These are phyloP conservation scores for Hymenoscyphus occultus DNA, from an alignment of 2,329 filamentous ascomycete genomes.

Conservation along the genomic window DNA sequence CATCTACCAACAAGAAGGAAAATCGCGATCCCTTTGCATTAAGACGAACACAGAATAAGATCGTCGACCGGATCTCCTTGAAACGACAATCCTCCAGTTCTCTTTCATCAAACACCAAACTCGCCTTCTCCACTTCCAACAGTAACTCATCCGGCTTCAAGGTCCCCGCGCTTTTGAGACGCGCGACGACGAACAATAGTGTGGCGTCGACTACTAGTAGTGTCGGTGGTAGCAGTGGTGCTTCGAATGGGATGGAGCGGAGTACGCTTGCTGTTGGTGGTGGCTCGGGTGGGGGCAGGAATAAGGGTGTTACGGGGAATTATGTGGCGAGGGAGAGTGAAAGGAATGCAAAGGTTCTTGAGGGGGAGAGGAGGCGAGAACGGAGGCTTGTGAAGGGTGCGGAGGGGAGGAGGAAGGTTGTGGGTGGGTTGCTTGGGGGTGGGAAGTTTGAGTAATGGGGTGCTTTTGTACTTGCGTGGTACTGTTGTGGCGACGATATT, in stretches of 20 bases:
- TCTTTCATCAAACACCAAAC: constrained; percentile 39
- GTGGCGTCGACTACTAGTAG: constrained; percentile 35
- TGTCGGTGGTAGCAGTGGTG: constrained; percentile 30
- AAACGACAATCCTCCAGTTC: constrained; percentile 53
- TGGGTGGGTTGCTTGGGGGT: constrained; percentile 56
- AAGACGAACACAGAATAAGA: constrained; percentile 42
- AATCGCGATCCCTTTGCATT: constrained; percentile 36
- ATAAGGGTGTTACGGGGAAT: constrained; percentile 51
- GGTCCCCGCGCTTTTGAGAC: constrained; percentile 67
- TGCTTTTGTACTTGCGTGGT: neutral
- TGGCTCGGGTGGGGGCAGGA: constrained; percentile 55
- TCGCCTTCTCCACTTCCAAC: constrained; percentile 54
- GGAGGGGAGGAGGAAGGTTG: constrained; percentile 53
- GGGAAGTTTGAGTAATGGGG: constrained; percentile 47
- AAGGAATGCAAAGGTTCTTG: constrained; percentile 50
- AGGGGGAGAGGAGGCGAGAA: constrained; percentile 57
- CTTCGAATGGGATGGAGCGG: constrained; percentile 35
- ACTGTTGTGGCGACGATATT: too few relatives aligned
- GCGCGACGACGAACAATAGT: constrained; percentile 64
- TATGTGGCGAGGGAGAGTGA: constrained; percentile 60
- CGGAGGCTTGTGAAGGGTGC: constrained; percentile 56
- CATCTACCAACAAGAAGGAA: constrained; percentile 29
- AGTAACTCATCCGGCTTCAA: constrained; percentile 52
- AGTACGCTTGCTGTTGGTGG: constrained; percentile 42
- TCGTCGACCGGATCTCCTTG: constrained; percentile 73